These are phyloP conservation scores for Chlamydomonas applanata DNA, from an alignment of 139 green algal genomes.

Conservation along the genomic window DNA sequence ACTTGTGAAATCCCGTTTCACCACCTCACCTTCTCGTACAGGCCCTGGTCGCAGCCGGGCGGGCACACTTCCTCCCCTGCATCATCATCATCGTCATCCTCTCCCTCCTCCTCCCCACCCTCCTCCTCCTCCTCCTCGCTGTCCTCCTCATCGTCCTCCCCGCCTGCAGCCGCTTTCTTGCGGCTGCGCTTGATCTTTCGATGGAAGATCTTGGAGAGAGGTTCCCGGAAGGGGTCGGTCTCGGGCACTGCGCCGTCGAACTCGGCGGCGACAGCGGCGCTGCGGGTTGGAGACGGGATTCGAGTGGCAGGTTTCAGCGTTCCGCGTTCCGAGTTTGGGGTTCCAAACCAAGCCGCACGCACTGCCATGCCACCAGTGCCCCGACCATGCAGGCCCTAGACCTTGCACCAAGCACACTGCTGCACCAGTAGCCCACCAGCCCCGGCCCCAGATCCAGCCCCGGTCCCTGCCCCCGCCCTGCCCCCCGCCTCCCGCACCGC, in stretches of 20 bases:
- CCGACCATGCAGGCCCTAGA: too few relatives aligned
- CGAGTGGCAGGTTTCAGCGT: too few relatives aligned
- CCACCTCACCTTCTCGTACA: conserved; percentile 62
- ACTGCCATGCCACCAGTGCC: conserved; percentile 31
- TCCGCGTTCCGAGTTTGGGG: conserved; percentile 16
- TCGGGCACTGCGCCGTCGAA: conserved; percentile 62
- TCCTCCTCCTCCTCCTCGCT: conserved; percentile 36
- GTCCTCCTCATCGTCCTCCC: conserved; percentile 43
- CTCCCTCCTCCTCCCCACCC: conserved; percentile 12
- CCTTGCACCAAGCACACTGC: too few relatives aligned
- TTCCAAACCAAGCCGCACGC: conserved; percentile 40
- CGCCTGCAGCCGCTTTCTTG: conserved; percentile 43
- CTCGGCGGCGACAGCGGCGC: conserved; percentile 33
- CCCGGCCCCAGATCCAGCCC: conserved; percentile 52
- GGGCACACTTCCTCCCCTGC: conserved; percentile 68
- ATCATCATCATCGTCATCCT: conserved; percentile 49
- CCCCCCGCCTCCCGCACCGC: conserved; percentile 25
- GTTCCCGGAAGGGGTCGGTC: conserved; percentile 56
- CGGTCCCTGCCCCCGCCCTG: too few relatives aligned
- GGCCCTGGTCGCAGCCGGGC: conserved; percentile 55
- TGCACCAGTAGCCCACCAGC: too few relatives aligned
- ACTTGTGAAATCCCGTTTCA: too few relatives aligned
- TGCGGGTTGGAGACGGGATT: not conserved
- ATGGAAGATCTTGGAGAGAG: conserved; percentile 69
- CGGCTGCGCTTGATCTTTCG: conserved; percentile 72